Evolutionary conservation across 2,329 filamentous ascomycete species (phyloP), one percentile per base, ranked within the genome.

Genomic region (Dothistroma pini): DNA sequence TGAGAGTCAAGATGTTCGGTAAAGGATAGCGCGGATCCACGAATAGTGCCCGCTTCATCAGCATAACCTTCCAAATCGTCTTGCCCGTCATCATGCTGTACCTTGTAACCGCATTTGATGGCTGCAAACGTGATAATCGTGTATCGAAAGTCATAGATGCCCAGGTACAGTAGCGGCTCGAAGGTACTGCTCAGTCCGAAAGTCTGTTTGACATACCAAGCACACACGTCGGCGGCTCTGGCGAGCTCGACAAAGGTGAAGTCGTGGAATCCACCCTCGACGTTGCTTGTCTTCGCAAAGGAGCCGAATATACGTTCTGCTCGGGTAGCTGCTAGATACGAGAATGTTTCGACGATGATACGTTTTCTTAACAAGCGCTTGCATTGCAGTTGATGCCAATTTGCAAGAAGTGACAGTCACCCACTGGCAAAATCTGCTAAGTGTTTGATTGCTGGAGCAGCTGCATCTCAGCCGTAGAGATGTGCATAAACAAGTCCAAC

Each of bases 201-300:
- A 9, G 2, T 41, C 6, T 50, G 47, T 56, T 56, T 47, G 31
- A 60, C n/a, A 21, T 31, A 19, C 58, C 58, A 60, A 1, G 58
- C 52, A 31, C 58, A 60, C 7, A 25, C 41, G 16, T 60, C 52
- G 14, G 56, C 47, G n/a, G 52, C 58, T 4, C 41, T 35, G 22
- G 52, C 58, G 3, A 60, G 52, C n/a, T 60, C 58, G 19, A 14
- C 29, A 34, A 60, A 55, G 7, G 52, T 60, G 52, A 60, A 60
- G 53, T 60, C 58, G 8, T 50, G 41, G 22, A 60, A 60, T 29
- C 58, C 58, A 52, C 56, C 58, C 19, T 54, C 19, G 19, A 60
- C 41, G 16, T 52, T 21, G 32, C 52, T 32, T n/a, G 58, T 52
- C 50, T 25, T 25, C 1, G 58, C 25, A 25, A 56, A 60, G 7